phyloP scores from a whole-genome alignment of 257 asterid species.

The Solanum habrochaites region DNA sequence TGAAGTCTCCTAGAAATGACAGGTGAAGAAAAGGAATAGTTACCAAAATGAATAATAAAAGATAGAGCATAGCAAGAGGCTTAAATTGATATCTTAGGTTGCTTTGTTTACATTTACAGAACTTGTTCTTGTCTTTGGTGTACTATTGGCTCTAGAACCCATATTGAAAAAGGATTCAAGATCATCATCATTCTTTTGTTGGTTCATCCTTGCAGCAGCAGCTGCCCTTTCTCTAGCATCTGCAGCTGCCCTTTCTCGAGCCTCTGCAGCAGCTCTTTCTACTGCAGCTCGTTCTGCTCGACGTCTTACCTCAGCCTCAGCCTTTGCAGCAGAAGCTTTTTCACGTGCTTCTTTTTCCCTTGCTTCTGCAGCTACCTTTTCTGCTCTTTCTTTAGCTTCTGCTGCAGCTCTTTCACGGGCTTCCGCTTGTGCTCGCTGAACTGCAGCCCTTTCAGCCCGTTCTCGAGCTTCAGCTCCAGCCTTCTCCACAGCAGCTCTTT shows the following conservation, averaged over 20 bases:
- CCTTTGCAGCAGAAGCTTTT: conserved; percentile 52
- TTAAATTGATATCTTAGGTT: not conserved
- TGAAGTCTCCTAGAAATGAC: conserved; percentile 52
- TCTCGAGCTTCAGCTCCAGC: conserved; percentile 73
- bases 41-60: not conserved
- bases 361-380: conserved; percentile 79
- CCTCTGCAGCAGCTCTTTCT: conserved; percentile 87
- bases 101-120: conserved; percentile 39
- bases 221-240: conserved; percentile 79
- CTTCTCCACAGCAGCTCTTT: conserved; percentile 70
- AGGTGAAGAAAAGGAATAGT: conserved; percentile 3
- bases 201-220: conserved; percentile 62
- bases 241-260: conserved; percentile 67
- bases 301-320: conserved; percentile 70
- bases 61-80: not conserved
- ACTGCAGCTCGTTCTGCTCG: conserved; percentile 87
- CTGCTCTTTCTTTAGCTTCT: conserved; percentile 82
- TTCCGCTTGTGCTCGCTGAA: conserved; percentile 88
- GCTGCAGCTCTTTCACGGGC: conserved; percentile 98
- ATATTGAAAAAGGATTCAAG: conserved; percentile 76
- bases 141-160: conserved; percentile 80
- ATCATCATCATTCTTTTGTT: conserved; percentile 72
- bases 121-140: conserved; percentile 62
- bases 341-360: conserved; percentile 67
- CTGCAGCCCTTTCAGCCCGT: conserved; percentile 88